Conservation (phyloP, 1,139 yeast genomes). For the Suhomyces bribrorum region DNA sequence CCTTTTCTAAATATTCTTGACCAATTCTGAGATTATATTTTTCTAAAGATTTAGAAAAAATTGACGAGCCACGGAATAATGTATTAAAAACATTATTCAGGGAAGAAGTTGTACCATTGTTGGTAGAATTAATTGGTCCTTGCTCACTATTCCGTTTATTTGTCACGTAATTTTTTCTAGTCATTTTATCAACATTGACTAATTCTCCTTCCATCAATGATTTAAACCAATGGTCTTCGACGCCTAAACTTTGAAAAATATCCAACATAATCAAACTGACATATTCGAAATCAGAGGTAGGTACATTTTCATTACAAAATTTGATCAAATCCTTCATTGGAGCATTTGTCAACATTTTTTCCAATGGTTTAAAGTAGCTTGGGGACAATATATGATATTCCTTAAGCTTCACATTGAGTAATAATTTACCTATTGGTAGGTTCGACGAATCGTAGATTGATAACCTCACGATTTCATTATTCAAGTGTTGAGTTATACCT, state of each 20-base stretch:
- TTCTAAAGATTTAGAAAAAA: conserved; percentile 80
- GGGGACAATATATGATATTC: conserved; percentile 66
- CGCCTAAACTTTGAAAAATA: conserved; percentile 62
- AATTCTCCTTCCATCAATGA: conserved; percentile 68
- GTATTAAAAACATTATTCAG: conserved; percentile 62
- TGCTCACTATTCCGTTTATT: conserved; percentile 23
- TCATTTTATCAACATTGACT: conserved; percentile 47
- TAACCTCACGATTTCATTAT: conserved; percentile 42
- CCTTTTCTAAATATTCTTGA: conserved; percentile 70
- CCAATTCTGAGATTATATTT: conserved; percentile 76
- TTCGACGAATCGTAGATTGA: conserved; percentile 45
- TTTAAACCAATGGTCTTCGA: conserved; percentile 69
- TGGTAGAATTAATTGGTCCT: background rate
- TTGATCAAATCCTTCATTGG: conserved; percentile 52
- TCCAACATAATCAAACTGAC: conserved; percentile 59
- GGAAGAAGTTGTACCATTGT: conserved; percentile 16
- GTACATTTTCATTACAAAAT: conserved; percentile 45
- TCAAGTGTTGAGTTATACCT: conserved; percentile 8
- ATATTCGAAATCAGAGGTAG: conserved; percentile 53
- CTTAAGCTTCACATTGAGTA: conserved; percentile 53
- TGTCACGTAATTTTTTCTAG: conserved; percentile 38
- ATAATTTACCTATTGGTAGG: conserved; percentile 58
- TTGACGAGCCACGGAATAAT: conserved; percentile 80
- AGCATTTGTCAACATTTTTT: conserved; percentile 54
- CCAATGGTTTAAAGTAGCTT: conserved; percentile 57